phyloP scores from a whole-genome alignment of 495 filamentous ascomycete genomes.

The Lophium mytilinum region DNA sequence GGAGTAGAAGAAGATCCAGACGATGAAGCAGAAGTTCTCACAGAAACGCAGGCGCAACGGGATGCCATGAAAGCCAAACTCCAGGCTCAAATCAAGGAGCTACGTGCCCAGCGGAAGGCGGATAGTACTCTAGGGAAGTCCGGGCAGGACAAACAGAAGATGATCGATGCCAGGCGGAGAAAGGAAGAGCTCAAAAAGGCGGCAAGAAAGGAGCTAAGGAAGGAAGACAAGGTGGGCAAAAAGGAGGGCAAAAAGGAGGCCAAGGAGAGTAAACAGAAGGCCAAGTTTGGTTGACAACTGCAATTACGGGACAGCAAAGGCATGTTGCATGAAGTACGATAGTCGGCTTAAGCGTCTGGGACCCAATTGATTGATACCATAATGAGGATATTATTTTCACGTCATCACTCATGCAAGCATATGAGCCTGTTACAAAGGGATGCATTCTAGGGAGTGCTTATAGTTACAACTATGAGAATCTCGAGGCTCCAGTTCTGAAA shows the following conservation, averaged over 20 bases:
- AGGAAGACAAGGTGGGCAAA: slow-evolving; percentile 49
- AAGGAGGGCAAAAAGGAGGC: slow-evolving; percentile 58
- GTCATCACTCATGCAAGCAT: too few species aligned
- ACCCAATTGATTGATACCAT: too few species aligned
- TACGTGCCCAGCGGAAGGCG: slow-evolving; percentile 75
- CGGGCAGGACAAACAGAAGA: slow-evolving; percentile 73
- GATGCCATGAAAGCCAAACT: slow-evolving; percentile 66
- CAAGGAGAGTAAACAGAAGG: background rate
- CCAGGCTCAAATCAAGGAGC: slow-evolving; percentile 67
- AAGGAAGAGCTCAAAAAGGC: slow-evolving; percentile 79
- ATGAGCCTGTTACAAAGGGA: too few species aligned
- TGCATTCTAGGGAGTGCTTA: too few species aligned
- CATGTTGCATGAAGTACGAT: too few species aligned
- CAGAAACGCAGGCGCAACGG: slow-evolving; percentile 27
- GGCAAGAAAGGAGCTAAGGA: slow-evolving; percentile 74
- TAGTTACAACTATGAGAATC: background rate
- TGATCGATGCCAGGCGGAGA: slow-evolving; percentile 78
- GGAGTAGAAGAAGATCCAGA: slow-evolving; percentile 39
- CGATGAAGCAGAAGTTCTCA: slow-evolving; percentile 42
- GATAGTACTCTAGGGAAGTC: slow-evolving; percentile 71
- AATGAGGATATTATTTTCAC: too few species aligned
- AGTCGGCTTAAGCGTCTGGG: too few species aligned
- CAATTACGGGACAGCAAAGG: too few species aligned
- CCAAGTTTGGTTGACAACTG: background rate
- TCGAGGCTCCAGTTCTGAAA: background rate